Conservation (phyloP, 2,329 filamentous ascomycete species). For the Fonsecaea pedrosoi region DNA sequence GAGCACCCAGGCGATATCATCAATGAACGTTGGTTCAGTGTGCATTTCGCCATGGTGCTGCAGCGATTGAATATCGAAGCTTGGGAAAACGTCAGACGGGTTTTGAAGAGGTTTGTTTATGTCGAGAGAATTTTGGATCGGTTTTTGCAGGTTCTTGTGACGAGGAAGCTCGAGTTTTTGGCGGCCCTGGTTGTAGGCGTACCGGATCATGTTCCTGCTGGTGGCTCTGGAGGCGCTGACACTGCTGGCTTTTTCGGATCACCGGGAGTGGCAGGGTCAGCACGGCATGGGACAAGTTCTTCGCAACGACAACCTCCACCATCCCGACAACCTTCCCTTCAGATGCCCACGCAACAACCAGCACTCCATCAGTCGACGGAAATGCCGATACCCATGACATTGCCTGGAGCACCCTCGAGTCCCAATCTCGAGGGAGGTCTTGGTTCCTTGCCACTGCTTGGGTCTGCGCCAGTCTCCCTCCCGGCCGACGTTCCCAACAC, state of each 20-base stretch:
- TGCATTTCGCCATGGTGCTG: constrained; percentile 29
- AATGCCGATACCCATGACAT: background rate
- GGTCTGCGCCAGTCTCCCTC: background rate
- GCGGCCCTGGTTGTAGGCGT: constrained; percentile 12
- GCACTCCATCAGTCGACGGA: background rate
- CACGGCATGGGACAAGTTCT: background rate
- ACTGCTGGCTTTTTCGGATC: constrained; percentile 1
- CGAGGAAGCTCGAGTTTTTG: constrained; percentile 19
- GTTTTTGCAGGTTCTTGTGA: constrained; percentile 15
- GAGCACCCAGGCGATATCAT: constrained; percentile 20
- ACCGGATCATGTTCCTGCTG: background rate
- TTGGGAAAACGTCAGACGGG: constrained; percentile 18
- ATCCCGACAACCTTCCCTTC: constrained; percentile 10
- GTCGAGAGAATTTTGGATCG: constrained; percentile 14
- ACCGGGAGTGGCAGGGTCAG: background rate
- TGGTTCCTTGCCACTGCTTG: constrained; percentile 2
- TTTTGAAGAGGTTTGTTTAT: constrained; percentile 25
- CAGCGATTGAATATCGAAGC: constrained; percentile 12
- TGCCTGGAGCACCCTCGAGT: background rate
- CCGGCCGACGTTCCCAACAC: background rate
- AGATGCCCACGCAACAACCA: background rate
- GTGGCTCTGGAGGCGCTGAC: background rate
- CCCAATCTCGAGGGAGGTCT: background rate
- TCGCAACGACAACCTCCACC: background rate
- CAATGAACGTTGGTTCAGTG: constrained; percentile 27